These are phyloP conservation scores for Kodamaea ohmeri DNA, from an alignment of 1,139 yeast species.

Conservation along the genomic window DNA sequence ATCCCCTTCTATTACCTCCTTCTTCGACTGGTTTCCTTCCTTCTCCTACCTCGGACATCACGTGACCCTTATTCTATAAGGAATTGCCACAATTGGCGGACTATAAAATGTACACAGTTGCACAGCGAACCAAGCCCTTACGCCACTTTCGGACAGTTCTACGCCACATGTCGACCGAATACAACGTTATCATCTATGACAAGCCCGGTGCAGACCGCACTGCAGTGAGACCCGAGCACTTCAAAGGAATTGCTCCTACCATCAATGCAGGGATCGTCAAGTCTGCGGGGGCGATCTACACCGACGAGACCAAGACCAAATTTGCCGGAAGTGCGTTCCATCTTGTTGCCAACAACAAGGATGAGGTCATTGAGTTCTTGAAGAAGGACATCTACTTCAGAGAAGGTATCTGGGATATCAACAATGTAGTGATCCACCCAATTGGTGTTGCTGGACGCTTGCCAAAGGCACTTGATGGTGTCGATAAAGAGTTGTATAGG, in stretches of 20 bases:
- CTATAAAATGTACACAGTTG: not conserved
- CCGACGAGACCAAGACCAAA: conserved; percentile 46
- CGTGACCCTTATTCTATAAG: not conserved
- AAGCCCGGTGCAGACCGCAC: conserved; percentile 62
- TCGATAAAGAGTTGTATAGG: conserved; percentile 14
- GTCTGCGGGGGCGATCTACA: conserved; percentile 64
- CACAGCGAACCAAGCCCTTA: not conserved
- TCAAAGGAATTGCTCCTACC: conserved; percentile 50
- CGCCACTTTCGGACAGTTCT: conserved; percentile 4
- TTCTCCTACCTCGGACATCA: not conserved
- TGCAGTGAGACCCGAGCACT: conserved; percentile 55
- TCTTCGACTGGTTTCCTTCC: too few species aligned
- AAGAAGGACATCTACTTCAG: conserved; percentile 61
- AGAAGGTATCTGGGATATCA: conserved; percentile 75
- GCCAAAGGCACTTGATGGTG: conserved; percentile 15
- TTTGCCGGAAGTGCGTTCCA: conserved; percentile 74
- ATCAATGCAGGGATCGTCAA: conserved; percentile 56
- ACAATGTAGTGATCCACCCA: conserved; percentile 60
- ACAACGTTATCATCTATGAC: conserved; percentile 71
- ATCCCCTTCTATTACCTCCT: too few species aligned
- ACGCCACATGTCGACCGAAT: conserved; percentile 37
- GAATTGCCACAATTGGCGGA: not conserved
- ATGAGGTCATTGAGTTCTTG: conserved; percentile 62
- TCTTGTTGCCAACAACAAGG: conserved; percentile 58
- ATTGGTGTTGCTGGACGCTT: conserved; percentile 22